Evolutionary conservation across 441 rosid genomes (phyloP).

Genomic region (Corymbia citriodora): DNA sequence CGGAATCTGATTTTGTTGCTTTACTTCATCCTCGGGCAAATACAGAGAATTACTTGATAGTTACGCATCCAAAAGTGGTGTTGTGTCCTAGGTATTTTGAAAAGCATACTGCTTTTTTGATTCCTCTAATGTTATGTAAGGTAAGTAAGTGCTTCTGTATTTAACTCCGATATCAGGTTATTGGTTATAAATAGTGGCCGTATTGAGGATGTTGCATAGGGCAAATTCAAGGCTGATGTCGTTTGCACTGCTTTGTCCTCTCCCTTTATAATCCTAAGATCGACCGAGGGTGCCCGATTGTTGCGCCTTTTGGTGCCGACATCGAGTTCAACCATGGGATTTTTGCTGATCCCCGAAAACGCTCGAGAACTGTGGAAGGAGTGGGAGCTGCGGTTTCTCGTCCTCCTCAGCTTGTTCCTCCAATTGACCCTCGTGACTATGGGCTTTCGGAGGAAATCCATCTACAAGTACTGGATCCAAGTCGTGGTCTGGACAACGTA

Average conservation of each 20-base stretch:
- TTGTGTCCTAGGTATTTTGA: too few species aligned
- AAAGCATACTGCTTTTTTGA: too few species aligned
- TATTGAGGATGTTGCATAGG: neutral
- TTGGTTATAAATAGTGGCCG: neutral
- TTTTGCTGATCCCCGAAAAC: neutral
- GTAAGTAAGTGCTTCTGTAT: neutral
- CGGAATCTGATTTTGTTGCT: too few species aligned
- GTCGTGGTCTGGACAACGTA: neutral
- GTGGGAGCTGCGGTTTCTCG: neutral
- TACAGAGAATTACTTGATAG: too few species aligned
- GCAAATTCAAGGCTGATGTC: too few species aligned
- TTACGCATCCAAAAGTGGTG: too few species aligned
- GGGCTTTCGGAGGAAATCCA: neutral
- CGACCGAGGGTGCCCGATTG: fast-evolving
- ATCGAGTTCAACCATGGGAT: neutral
- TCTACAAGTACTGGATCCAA: neutral
- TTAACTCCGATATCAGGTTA: neutral
- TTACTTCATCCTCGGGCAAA: too few species aligned
- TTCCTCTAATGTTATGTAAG: fast-evolving
- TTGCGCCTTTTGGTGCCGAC: neutral
- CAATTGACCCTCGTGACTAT: neutral
- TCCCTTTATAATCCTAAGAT: neutral
- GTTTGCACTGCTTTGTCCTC: too few species aligned
- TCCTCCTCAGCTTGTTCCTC: neutral
- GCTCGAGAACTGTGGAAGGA: neutral